Percentiles rank a stretch among this genome's conserved stretches.
Evolutionary conservation across 2,329 filamentous ascomycete genomes (phyloP).

Genomic region (Didymella lethalis): DNA sequence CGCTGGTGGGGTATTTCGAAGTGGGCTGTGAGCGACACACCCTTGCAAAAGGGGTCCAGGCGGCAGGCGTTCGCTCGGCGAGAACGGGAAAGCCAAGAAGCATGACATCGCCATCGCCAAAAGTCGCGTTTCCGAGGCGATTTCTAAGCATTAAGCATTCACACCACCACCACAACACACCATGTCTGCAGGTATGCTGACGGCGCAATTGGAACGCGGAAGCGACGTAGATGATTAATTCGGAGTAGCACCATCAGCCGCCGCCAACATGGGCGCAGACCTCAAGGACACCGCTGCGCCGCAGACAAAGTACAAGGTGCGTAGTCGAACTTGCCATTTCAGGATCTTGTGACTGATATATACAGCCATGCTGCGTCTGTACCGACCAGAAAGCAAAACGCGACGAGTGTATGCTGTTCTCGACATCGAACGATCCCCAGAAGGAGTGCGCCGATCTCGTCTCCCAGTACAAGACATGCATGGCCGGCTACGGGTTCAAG

Average conservation of each 20-base stretch:
- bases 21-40: conserved; percentile 14
- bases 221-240: conserved; percentile 4
- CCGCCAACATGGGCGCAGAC: conserved; percentile 57
- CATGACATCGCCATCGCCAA: conserved; percentile 20
- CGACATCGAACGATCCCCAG: conserved; percentile 80
- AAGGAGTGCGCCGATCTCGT: conserved; percentile 84
- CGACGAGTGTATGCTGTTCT: conserved; percentile 99
- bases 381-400: conserved; percentile 90
- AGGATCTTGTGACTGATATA: conserved; percentile 9
- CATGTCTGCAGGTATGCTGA: conserved; percentile 18
- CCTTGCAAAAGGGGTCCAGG: conserved; percentile 13
- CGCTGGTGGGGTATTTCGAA: conserved; percentile 40
- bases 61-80: conserved; percentile 14
- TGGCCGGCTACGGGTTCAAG: conserved; percentile 92
- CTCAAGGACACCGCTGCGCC: conserved; percentile 53
- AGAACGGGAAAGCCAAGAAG: conserved; percentile 20
- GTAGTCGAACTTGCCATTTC: background rate
- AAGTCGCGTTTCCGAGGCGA: conserved; percentile 17
- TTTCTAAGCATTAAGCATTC: conserved; percentile 23
- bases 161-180: conserved; percentile 15
- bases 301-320: conserved; percentile 56
- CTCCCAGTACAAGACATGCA: conserved; percentile 86
- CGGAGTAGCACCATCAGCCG: conserved; percentile 39
- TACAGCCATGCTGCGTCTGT: conserved; percentile 94
- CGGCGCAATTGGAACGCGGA: background rate